phyloP scores from a whole-genome alignment of 257 asterid species.

The Primulina huaijiensis region DNA sequence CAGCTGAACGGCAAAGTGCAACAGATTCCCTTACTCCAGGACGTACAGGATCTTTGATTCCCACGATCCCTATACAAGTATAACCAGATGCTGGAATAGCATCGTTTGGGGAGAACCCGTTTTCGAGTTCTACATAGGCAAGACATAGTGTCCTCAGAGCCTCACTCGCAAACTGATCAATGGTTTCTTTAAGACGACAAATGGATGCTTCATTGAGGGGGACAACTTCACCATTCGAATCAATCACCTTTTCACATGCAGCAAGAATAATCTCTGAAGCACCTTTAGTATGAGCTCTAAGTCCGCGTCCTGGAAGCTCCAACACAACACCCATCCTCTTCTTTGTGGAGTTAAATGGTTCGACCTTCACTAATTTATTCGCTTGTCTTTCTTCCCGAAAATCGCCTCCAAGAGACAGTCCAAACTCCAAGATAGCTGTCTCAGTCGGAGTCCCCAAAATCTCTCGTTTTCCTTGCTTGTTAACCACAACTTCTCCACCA shows the following conservation, averaged over 20 bases:
- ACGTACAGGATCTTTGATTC: conserved; percentile 89
- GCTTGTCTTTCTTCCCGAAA: conserved; percentile 46
- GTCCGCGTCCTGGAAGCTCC: conserved; percentile 61
- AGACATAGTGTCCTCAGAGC: conserved; percentile 84
- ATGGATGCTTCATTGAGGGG: conserved; percentile 46
- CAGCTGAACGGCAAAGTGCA: conserved; percentile 86
- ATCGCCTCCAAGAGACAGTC: conserved; percentile 70
- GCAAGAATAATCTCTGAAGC: conserved; percentile 82
- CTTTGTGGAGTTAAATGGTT: conserved; percentile 86
- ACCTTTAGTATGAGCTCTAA: conserved; percentile 77
- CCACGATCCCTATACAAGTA: conserved; percentile 72
- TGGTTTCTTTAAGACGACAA: conserved; percentile 38
- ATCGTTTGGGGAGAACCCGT: conserved; percentile 45
- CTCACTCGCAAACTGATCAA: conserved; percentile 71
- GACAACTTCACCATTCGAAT: conserved; percentile 55
- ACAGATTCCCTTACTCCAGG: conserved; percentile 89
- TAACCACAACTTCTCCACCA: conserved; percentile 75
- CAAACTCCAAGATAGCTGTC: conserved; percentile 73
- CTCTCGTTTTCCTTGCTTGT: conserved; percentile 55
- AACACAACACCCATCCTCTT: conserved; percentile 78
- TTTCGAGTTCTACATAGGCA: conserved; percentile 68
- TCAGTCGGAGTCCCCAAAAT: conserved; percentile 87
- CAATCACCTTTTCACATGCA: conserved; percentile 62
- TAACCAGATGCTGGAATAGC: conserved; percentile 62
- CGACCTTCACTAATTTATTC: conserved; percentile 54